Conservation (phyloP, 805 yeast species). For the Wickerhamomyces chambardii region DNA sequence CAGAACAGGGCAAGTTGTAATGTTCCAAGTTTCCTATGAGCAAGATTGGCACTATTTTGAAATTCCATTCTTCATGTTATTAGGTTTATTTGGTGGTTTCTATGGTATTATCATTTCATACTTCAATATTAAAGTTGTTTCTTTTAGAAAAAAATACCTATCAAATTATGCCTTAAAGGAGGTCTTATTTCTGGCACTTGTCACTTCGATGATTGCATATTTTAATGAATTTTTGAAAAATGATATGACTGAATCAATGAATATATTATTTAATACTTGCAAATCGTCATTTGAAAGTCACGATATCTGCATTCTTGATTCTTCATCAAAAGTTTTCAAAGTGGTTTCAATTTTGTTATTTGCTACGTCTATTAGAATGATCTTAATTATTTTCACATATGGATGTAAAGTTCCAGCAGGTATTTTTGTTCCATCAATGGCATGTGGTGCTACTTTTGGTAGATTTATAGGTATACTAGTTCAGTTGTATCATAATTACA, state of each 20-base stretch:
- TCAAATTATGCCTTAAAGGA: slow-evolving; percentile 53
- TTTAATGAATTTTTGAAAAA: slow-evolving; percentile 71
- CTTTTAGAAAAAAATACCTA: slow-evolving; percentile 67
- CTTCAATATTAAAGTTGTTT: slow-evolving; percentile 66
- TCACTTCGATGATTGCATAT: slow-evolving; percentile 74
- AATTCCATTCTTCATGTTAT: slow-evolving; percentile 63
- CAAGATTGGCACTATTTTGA: slow-evolving; percentile 83
- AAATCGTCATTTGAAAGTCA: slow-evolving; percentile 30
- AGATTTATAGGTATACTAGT: slow-evolving; percentile 74
- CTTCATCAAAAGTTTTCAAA: slow-evolving; percentile 18
- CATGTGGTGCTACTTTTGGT: slow-evolving; percentile 93
- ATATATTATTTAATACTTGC: slow-evolving; percentile 80
- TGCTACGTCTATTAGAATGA: slow-evolving; percentile 68
- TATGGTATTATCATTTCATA: slow-evolving; percentile 76
- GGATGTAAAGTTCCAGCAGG: slow-evolving; percentile 98
- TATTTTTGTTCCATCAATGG: slow-evolving; percentile 93
- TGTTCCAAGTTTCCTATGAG: slow-evolving; percentile 87
- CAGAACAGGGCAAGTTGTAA: slow-evolving; percentile 87
- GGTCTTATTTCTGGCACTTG: slow-evolving; percentile 51
- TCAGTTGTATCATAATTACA: slow-evolving; percentile 34
- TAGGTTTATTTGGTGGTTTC: slow-evolving; percentile 89
- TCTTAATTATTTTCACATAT: slow-evolving; percentile 74
- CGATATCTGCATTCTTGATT: slow-evolving; percentile 27
- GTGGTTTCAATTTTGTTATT: slow-evolving; percentile 45
- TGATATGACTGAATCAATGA: slow-evolving; percentile 97